Evolutionary conservation across 345 rosid species (phyloP).

Genomic region (Durio zibethinus): DNA sequence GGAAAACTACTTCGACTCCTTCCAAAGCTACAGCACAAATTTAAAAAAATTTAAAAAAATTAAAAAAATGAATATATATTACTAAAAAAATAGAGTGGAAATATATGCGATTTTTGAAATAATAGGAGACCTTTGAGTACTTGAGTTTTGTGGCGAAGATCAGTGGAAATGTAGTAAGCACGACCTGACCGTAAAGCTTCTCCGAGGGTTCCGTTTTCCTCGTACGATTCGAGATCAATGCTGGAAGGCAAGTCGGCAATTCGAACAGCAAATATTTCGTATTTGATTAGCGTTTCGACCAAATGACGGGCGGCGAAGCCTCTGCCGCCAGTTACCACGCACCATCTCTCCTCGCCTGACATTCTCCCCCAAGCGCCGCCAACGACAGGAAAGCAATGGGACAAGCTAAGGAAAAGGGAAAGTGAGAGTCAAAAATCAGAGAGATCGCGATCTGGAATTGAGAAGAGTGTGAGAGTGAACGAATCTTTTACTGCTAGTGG

Average conservation of each 20-base stretch:
- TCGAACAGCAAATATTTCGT: conserved; percentile 52
- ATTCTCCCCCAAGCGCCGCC: conserved; percentile 17
- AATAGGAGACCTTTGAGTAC: conserved; percentile 58
- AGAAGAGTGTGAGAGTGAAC: background rate
- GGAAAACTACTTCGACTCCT: conserved; percentile 86
- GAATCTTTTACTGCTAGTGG: too few species aligned
- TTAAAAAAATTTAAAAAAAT: background rate
- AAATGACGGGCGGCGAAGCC: conserved; percentile 89
- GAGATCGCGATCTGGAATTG: background rate
- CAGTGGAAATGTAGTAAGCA: conserved; percentile 51
- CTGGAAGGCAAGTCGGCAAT: conserved; percentile 66
- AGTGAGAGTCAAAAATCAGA: background rate
- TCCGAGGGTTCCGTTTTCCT: conserved; percentile 61
- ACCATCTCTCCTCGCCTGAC: conserved; percentile 58
- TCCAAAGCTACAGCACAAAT: conserved; percentile 42
- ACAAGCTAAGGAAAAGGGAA: too few species aligned
- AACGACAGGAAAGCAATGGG: background rate
- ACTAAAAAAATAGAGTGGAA: background rate
- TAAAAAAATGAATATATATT: too few species aligned
- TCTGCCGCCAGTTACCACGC: conserved; percentile 89
- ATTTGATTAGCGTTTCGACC: conserved; percentile 70
- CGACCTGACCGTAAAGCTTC: conserved; percentile 68
- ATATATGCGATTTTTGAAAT: background rate
- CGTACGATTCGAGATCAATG: conserved; percentile 50
- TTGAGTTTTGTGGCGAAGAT: conserved; percentile 77